Conservation (phyloP, 305 asterid genomes). For the Fraxinus angustifolia region DNA sequence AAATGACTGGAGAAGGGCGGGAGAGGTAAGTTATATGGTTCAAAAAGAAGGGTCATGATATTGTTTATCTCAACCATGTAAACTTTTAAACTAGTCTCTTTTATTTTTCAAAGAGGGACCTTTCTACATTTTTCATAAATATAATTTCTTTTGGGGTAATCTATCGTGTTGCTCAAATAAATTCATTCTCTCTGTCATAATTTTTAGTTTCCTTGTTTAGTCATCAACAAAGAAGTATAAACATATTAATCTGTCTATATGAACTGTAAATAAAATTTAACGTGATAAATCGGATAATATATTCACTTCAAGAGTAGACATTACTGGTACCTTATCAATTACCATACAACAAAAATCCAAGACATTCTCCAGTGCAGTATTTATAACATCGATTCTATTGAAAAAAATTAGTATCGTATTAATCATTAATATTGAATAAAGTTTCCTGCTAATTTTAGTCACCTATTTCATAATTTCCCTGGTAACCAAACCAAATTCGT, state of each 20-base stretch:
- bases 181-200: background rate
- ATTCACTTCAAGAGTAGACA: background rate
- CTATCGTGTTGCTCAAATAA: background rate
- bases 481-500: background rate
- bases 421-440: background rate
- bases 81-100: background rate
- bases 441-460: background rate
- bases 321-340: background rate
- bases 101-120: background rate
- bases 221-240: background rate
- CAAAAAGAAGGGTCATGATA: background rate
- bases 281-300: background rate
- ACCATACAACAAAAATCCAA: background rate
- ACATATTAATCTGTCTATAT: background rate
- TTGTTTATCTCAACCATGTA: background rate
- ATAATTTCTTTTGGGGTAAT: background rate
- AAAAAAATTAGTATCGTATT: background rate
- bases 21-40: background rate
- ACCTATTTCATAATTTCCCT: background rate
- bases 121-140: background rate
- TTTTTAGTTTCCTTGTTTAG: background rate
- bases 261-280: background rate
- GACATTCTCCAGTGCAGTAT: background rate
- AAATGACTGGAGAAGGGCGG: background rate
- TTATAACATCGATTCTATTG: background rate